phyloP scores from a whole-genome alignment of 1,284 basidiomycete species.

The Retiboletus flavoniger region DNA sequence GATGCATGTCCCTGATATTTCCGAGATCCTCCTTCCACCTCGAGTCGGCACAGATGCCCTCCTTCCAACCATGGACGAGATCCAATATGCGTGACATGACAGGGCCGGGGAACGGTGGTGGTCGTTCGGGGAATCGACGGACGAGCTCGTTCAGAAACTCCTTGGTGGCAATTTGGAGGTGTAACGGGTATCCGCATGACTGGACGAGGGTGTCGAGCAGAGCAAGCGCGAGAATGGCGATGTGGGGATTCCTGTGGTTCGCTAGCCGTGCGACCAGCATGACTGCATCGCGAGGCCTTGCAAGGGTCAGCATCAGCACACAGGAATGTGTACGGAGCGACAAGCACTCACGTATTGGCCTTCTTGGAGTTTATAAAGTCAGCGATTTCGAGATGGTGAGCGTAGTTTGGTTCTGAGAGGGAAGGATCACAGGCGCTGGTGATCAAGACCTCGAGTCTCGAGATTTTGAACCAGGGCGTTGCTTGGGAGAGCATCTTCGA shows the following conservation, averaged over 20 bases:
- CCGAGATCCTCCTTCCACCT: slow-evolving; percentile 97
- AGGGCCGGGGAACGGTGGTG: slow-evolving; percentile 90
- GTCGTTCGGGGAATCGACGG: slow-evolving; percentile 94
- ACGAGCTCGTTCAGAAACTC: slow-evolving; percentile 99
- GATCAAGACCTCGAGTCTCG: slow-evolving; percentile 67
- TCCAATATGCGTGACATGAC: slow-evolving; percentile 95
- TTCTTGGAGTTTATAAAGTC: slow-evolving; percentile 95
- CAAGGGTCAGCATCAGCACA: not conserved
- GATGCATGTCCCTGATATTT: slow-evolving; percentile 98
- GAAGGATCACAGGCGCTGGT: slow-evolving; percentile 88
- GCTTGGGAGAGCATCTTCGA: slow-evolving; percentile 26
- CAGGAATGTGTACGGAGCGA: not conserved
- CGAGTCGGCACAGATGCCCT: slow-evolving; percentile 85
- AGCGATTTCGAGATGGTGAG: slow-evolving; percentile 90
- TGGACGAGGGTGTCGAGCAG: slow-evolving; percentile 94
- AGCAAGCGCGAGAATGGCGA: slow-evolving; percentile 79
- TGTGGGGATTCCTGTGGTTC: slow-evolving; percentile 89
- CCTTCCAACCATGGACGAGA: slow-evolving; percentile 94
- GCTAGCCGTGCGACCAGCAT: slow-evolving; percentile 80
- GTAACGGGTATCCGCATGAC: slow-evolving; percentile 94
- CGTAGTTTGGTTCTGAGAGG: slow-evolving; percentile 86
- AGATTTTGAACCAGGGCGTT: slow-evolving; percentile 45
- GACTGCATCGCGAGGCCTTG: slow-evolving; percentile 84
- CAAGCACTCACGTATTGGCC: slow-evolving; percentile 82
- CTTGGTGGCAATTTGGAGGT: slow-evolving; percentile 97